Percentiles rank a stretch among this genome's conserved stretches.
These are phyloP conservation scores for Echinosophora koreensis DNA, from an alignment of 306 rosid species.

Conservation along the genomic window DNA sequence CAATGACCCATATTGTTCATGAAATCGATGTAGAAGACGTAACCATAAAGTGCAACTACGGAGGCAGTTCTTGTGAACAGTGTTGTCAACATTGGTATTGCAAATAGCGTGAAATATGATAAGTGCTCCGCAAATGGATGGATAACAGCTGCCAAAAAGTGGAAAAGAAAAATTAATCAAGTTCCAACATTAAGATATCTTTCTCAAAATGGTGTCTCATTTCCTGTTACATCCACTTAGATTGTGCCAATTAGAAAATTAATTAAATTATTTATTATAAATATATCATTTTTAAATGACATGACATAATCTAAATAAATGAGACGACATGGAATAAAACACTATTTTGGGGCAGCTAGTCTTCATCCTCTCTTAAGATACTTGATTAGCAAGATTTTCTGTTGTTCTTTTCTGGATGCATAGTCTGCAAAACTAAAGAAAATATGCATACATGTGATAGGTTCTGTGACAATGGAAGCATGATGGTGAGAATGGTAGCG, in stretches of 20 bases:
- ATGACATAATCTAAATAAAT: too few relatives aligned
- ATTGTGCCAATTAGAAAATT: too few relatives aligned
- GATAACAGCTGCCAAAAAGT: constrained; percentile 51
- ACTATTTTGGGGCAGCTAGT: too few relatives aligned
- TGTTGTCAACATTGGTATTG: constrained; percentile 48
- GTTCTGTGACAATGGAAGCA: constrained; percentile 32
- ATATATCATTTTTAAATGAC: too few relatives aligned
- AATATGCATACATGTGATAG: constrained; percentile 6
- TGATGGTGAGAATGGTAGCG: constrained; percentile 61
- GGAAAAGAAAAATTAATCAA: not conserved
- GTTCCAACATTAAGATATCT: too few relatives aligned
- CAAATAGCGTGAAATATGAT: constrained; percentile 51
- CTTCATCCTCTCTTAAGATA: too few relatives aligned
- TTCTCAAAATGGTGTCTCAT: too few relatives aligned
- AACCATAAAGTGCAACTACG: constrained; percentile 12
- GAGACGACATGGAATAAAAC: too few relatives aligned
- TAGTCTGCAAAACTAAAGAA: not conserved
- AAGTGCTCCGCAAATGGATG: constrained; percentile 69
- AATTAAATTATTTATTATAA: too few relatives aligned
- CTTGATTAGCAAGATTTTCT: too few relatives aligned
- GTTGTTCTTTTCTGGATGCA: not conserved
- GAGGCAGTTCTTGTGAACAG: constrained; percentile 41
- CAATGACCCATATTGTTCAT: constrained; percentile 71
- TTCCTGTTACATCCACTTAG: too few relatives aligned
- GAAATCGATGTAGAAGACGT: constrained; percentile 49